A percentile compares a stretch with the other conserved stretches of the same genome.
These are phyloP conservation scores for Eucalyptus grandis DNA, from an alignment of 345 rosid genomes.

Conservation along the genomic window DNA sequence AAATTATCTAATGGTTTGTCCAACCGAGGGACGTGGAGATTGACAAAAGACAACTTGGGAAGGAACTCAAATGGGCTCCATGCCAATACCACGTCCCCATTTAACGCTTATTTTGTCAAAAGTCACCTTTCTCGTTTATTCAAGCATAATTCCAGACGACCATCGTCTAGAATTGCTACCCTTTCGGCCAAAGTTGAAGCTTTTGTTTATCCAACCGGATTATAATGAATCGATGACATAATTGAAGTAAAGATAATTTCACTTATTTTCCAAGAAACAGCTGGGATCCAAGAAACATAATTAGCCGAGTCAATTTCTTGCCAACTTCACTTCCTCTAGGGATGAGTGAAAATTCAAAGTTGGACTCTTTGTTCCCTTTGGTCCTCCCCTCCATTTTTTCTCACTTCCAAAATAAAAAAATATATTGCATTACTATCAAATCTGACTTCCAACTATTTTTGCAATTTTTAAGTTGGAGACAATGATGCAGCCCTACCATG, in stretches of 20 bases:
- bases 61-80: not conserved
- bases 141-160: not conserved
- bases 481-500: not conserved
- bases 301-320: not conserved
- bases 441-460: not conserved
- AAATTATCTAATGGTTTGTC: not conserved
- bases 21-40: not conserved
- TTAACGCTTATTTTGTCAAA: not conserved
- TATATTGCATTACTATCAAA: not conserved
- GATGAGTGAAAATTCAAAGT: not conserved
- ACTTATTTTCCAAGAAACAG: not conserved
- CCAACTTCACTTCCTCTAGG: not conserved
- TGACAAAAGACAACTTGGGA: not conserved
- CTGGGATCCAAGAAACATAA: not conserved
- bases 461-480: too few species aligned
- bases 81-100: not conserved
- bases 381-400: not conserved
- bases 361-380: not conserved
- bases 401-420: not conserved
- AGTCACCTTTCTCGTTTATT: not conserved
- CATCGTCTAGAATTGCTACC: not conserved
- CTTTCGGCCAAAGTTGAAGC: not conserved
- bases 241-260: not conserved
- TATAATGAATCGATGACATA: not conserved
- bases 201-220: not conserved